phyloP scores from a whole-genome alignment of 441 rosid species.

The Arabidopsis lyrata region DNA sequence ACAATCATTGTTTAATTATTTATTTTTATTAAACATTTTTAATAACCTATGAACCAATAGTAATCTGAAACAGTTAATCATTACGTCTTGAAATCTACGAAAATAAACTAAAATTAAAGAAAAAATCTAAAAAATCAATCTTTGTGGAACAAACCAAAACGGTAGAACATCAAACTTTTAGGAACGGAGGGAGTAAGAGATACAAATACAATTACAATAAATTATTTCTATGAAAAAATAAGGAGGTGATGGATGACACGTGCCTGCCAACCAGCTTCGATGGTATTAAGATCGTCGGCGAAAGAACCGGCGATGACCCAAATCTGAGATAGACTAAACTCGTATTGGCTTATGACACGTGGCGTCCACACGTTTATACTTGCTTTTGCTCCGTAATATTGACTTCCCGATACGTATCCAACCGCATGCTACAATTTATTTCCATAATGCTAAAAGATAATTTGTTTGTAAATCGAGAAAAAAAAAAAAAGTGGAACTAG shows the following conservation, averaged over 20 bases:
- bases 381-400: constrained; percentile 94
- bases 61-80: too few species aligned
- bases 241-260: constrained; percentile 20
- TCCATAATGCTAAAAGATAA: neutral
- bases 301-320: constrained; percentile 99
- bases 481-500: neutral
- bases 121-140: too few species aligned
- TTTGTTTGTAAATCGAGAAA: constrained; percentile 25
- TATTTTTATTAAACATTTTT: too few species aligned
- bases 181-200: too few species aligned
- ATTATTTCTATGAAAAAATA: neutral
- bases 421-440: constrained; percentile 81
- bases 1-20: too few species aligned
- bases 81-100: too few species aligned
- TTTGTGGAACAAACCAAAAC: too few species aligned
- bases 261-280: constrained; percentile 99
- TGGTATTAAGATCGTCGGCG: constrained; percentile 92
- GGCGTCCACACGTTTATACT: constrained; percentile 97
- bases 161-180: too few species aligned
- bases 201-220: neutral
- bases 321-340: constrained; percentile 94
- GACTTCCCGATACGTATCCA: constrained; percentile 85
- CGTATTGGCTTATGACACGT: constrained; percentile 71
- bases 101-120: too few species aligned
- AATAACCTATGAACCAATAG: too few species aligned